Conservation (phyloP, 176 grass and related monocot species). For the Carex myosuroides region DNA sequence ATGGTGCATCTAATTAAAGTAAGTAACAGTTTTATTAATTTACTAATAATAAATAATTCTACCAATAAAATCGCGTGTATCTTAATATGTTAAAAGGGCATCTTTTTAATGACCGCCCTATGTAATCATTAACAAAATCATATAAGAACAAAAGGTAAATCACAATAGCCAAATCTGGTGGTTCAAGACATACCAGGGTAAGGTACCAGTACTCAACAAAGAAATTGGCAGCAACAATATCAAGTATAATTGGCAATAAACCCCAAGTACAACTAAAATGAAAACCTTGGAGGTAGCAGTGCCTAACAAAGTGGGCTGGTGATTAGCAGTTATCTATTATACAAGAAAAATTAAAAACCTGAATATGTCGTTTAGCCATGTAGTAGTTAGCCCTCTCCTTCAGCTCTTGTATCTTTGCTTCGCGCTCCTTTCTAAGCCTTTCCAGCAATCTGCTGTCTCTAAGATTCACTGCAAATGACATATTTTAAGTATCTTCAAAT, state of each 20-base stretch:
- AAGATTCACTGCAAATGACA: constrained; percentile 7
- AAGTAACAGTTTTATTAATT: neutral
- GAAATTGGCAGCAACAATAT: neutral
- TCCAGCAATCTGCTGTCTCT: constrained; percentile 15
- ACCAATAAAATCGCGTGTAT: neutral
- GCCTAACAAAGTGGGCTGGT: neutral
- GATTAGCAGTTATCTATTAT: neutral
- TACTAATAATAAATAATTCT: neutral
- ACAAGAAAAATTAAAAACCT: neutral
- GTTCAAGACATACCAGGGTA: neutral
- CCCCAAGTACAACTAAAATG: neutral
- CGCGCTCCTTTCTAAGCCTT: constrained; percentile 12
- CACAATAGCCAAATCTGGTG: neutral
- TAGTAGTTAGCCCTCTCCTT: constrained; percentile 11
- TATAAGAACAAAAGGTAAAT: constrained; percentile 1
- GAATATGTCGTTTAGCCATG: constrained; percentile 15
- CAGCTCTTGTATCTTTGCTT: constrained; percentile 4
- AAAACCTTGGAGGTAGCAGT: neutral
- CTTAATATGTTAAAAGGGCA: neutral
- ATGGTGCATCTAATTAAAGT: neutral
- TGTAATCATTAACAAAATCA: neutral
- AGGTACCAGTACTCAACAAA: neutral
- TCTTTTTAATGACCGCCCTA: neutral
- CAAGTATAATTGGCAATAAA: neutral
- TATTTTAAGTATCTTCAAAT: neutral